phyloP scores from a whole-genome alignment of 495 filamentous ascomycete genomes.

The Usnea hakonensis region DNA sequence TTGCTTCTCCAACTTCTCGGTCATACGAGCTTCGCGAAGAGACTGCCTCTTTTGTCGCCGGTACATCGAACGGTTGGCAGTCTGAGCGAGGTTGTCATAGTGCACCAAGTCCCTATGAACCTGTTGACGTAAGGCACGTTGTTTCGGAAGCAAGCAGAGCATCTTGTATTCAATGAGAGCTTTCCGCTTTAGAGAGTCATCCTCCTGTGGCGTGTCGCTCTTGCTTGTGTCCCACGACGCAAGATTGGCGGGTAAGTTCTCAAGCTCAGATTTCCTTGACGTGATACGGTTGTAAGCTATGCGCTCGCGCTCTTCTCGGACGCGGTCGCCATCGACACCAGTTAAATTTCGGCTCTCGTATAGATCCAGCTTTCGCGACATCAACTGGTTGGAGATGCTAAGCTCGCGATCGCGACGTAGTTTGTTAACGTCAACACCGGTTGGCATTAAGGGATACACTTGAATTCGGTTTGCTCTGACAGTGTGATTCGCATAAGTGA shows the following conservation, averaged over 20 bases:
- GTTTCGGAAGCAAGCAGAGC: conserved; percentile 73
- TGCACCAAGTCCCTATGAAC: conserved; percentile 84
- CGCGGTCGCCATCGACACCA: conserved; percentile 56
- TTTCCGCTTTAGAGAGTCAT: conserved; percentile 79
- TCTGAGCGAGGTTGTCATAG: conserved; percentile 91
- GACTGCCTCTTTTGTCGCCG: conserved; percentile 95
- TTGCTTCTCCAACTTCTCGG: conserved; percentile 97
- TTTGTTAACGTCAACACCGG: conserved; percentile 69
- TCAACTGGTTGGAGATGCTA: conserved; percentile 81
- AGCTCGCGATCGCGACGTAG: conserved; percentile 75
- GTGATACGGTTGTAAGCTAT: conserved; percentile 84
- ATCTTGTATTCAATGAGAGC: conserved; percentile 90
- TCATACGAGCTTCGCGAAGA: conserved; percentile 90
- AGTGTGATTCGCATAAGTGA: conserved; percentile 73
- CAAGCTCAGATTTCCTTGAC: conserved; percentile 72
- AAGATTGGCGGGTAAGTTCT: conserved; percentile 71
- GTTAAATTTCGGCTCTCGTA: conserved; percentile 7
- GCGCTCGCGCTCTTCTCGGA: conserved; percentile 76
- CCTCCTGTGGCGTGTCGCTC: conserved; percentile 58
- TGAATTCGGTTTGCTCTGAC: conserved; percentile 62
- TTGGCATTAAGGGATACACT: conserved; percentile 79
- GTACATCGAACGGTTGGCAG: conserved; percentile 79
- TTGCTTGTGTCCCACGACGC: conserved; percentile 73
- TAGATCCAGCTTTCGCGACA: conserved; percentile 62
- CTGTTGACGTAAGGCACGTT: conserved; percentile 73